Percentiles rank a stretch among this genome's conserved stretches.
phyloP scores from a whole-genome alignment of 768 basidiomycete genomes.

The Tricholoma terreum region DNA sequence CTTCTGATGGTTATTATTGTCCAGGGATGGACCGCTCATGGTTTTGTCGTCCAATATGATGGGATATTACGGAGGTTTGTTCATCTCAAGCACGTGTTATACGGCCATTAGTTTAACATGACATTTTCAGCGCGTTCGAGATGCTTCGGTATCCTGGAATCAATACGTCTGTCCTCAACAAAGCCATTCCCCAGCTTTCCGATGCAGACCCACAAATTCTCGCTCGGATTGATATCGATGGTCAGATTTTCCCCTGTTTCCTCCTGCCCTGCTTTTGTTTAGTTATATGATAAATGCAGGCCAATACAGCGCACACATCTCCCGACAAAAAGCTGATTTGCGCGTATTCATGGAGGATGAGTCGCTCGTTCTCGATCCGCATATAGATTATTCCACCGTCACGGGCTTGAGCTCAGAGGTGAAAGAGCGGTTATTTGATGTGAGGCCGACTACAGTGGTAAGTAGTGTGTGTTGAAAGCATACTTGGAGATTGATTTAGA shows the following conservation, averaged over 20 bases:
- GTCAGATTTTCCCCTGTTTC: constrained; percentile 31
- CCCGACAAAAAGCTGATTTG: constrained; percentile 74
- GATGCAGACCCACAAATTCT: constrained; percentile 50
- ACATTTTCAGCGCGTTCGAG: constrained; percentile 62
- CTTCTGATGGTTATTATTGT: background rate
- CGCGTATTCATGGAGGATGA: constrained; percentile 76
- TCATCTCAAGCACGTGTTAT: too few species aligned
- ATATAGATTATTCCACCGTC: constrained; percentile 66
- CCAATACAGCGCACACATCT: constrained; percentile 58
- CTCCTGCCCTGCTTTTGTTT: background rate
- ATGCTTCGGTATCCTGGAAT: constrained; percentile 62
- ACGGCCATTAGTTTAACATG: background rate
- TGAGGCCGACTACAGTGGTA: constrained; percentile 65
- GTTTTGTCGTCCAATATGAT: constrained; percentile 43
- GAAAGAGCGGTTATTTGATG: constrained; percentile 54
- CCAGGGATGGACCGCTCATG: constrained; percentile 39
- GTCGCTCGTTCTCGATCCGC: constrained; percentile 59
- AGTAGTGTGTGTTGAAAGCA: constrained; percentile 23
- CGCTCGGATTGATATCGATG: constrained; percentile 67
- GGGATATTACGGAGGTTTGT: constrained; percentile 42
- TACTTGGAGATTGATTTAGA: background rate
- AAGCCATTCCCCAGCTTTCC: constrained; percentile 47
- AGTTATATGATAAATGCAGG: constrained; percentile 34
- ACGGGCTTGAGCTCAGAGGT: constrained; percentile 76
- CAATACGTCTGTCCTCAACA: constrained; percentile 37